These are phyloP conservation scores for Corrigiola litoralis DNA, from an alignment of 179 eudicot genomes.

Conservation along the genomic window DNA sequence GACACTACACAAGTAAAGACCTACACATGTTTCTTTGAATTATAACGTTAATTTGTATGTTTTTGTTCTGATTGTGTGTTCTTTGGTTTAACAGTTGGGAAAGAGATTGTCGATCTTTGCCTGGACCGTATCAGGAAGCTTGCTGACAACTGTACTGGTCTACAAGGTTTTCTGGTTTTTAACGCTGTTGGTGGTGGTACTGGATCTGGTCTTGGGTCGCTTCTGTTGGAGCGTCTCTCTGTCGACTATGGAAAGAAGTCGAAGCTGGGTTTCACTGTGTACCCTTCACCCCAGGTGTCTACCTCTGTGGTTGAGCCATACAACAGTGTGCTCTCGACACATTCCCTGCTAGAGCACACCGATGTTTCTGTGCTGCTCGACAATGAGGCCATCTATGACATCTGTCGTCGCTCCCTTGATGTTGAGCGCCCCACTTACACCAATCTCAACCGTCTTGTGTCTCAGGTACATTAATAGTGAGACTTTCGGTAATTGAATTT, in stretches of 20 bases:
- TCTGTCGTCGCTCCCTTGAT: conserved; percentile 40
- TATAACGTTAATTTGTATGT: neutral
- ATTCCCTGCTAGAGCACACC: conserved; percentile 41
- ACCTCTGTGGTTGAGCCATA: conserved; percentile 38
- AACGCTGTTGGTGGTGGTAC: conserved; percentile 33
- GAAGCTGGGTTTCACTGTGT: conserved; percentile 31
- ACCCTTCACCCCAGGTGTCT: conserved; percentile 33
- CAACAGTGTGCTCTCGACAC: conserved; percentile 37
- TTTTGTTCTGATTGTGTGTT: neutral
- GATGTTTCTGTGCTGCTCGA: conserved; percentile 38
- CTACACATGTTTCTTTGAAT: neutral
- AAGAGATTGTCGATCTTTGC: conserved; percentile 34
- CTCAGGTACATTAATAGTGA: conserved; percentile 19
- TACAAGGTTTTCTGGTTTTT: conserved; percentile 32
- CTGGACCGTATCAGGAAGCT: conserved; percentile 29
- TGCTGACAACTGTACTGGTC: conserved; percentile 33
- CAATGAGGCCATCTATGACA: conserved; percentile 38
- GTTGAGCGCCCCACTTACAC: conserved; percentile 42
- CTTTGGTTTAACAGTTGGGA: conserved; percentile 27
- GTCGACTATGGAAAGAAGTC: conserved; percentile 32
- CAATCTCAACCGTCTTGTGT: conserved; percentile 37
- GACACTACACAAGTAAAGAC: conserved; percentile 29
- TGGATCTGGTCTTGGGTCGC: conserved; percentile 33
- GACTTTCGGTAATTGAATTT: too few relatives aligned
- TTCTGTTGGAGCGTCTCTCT: conserved; percentile 28